phyloP scores from a whole-genome alignment of 176 grass and related monocot species.

The Oryza meridionalis region DNA sequence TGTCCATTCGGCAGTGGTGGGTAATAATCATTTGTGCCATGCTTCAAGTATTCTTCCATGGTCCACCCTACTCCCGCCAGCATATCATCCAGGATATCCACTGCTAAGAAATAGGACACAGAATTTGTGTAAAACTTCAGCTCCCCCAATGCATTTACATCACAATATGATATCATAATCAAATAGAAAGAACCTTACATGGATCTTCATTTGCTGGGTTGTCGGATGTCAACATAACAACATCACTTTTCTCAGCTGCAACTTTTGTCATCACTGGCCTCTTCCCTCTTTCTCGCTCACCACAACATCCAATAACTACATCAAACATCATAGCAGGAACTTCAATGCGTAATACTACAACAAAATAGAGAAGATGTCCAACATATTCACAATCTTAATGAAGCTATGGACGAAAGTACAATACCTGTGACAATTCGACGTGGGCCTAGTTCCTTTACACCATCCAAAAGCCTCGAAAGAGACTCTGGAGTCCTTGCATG shows the following conservation, averaged over 20 bases:
- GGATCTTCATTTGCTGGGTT: slow-evolving; percentile 97
- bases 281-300: slow-evolving; percentile 91
- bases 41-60: slow-evolving; percentile 98
- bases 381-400: slow-evolving; percentile 18
- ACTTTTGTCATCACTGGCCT: slow-evolving; percentile 93
- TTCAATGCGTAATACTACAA: slow-evolving; percentile 30
- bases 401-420: slow-evolving; percentile 22
- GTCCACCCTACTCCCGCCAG: slow-evolving; percentile 89
- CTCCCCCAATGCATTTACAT: background rate
- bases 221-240: slow-evolving; percentile 97
- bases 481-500: slow-evolving; percentile 74
- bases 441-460: slow-evolving; percentile 77
- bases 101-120: slow-evolving; percentile 50
- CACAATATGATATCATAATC: slow-evolving; percentile 3
- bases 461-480: slow-evolving; percentile 80
- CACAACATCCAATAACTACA: slow-evolving; percentile 93
- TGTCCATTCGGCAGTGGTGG: slow-evolving; percentile 93
- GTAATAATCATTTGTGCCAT: slow-evolving; percentile 93
- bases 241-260: slow-evolving; percentile 94
- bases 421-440: slow-evolving; percentile 84
- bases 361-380: background rate
- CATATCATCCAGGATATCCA: slow-evolving; percentile 99
- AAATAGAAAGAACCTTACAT: slow-evolving; percentile 53
- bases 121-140: slow-evolving; percentile 36
- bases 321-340: slow-evolving; percentile 36